phyloP scores from a whole-genome alignment of 1,139 yeast species.

The Suhomyces atakaporum region DNA sequence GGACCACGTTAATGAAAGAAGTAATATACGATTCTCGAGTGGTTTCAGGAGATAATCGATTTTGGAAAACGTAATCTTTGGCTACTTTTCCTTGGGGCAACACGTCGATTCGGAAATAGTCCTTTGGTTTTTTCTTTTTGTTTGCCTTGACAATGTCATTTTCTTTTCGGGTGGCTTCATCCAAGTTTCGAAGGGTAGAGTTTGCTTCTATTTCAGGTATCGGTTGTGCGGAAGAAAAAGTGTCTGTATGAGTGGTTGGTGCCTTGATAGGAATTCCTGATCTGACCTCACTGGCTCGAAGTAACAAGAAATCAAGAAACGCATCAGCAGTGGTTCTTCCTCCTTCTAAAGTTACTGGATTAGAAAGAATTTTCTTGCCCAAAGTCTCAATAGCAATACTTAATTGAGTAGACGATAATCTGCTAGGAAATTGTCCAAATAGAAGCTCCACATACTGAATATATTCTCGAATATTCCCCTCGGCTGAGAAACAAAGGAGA shows the following conservation, averaged over 20 bases:
- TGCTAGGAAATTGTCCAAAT: constrained; percentile 54
- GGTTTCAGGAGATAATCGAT: constrained; percentile 39
- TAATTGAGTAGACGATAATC: constrained; percentile 58
- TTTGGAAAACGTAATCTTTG: constrained; percentile 23
- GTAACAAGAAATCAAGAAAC: constrained; percentile 43
- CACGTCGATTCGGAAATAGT: constrained; percentile 23
- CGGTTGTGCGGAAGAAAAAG: constrained; percentile 44
- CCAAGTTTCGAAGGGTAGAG: constrained; percentile 36
- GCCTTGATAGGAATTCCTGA: constrained; percentile 32
- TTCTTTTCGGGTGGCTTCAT: constrained; percentile 21
- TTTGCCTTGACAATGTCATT: constrained; percentile 33
- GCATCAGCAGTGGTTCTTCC: constrained; percentile 32
- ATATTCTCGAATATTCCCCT: constrained; percentile 32
- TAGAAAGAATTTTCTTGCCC: constrained; percentile 52
- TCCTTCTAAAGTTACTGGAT: constrained; percentile 27
- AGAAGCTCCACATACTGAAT: constrained; percentile 36
- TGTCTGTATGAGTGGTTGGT: constrained; percentile 15
- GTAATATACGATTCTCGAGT: constrained; percentile 54
- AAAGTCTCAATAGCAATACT: constrained; percentile 60
- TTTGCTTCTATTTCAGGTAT: constrained; percentile 39
- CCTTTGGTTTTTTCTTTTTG: constrained; percentile 38
- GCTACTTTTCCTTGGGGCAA: constrained; percentile 21
- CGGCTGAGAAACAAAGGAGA: constrained; percentile 44
- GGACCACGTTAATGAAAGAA: constrained; percentile 53
- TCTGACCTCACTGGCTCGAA: constrained; percentile 34